Evolutionary conservation across 2,329 filamentous ascomycete genomes (phyloP), one percentile per base, ranked within the genome.

Genomic region (Camptophora hylomeconis): DNA sequence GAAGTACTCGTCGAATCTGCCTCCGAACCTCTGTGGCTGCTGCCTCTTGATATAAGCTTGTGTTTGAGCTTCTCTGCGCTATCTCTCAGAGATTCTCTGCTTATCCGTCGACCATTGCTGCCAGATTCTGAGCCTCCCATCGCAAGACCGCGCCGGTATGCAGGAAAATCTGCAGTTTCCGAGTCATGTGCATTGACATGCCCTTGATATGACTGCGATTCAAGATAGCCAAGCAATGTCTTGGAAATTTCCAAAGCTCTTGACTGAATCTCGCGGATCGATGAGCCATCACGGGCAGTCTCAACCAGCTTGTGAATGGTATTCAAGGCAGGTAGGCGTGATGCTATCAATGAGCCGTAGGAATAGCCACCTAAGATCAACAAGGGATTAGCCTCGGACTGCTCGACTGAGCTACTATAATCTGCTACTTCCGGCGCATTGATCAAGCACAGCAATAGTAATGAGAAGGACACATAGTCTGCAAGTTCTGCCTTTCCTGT

Each of bases 391-490:
- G 5, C 10, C 42, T 2, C 20, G 17, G 18, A 12, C 19, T 12
- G 36, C 16, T 11, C 36, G 24, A 15, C 3, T 31, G 19, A 17
- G 40, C 9, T 26, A 35, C 18, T 26, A 27, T 20, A 2, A 27
- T 20, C 14, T 28, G 26, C 11, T 27, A 37, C 28, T 8, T 19
- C 30, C n/a, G 34, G 10, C 9, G 35, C 33, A 19, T 41, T 32
- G 11, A 43, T 41, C 25, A 38, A 40, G 16, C 32, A 34, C 21
- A 78, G 55, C 44, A 92, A 61, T 47, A 93, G 87, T 6, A 75
- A 83, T n/a, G 76, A 70, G 15, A 92, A 69, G 7, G 83, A 81
- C 28, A 71, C 68, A 53, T 92, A 95, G 50, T 98, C 89, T 20
- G 69, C 71, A 18, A 76, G 61, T 50, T 95, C 89, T 0, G 81